Evolutionary conservation across 768 basidiomycete species (phyloP).

Genomic region (Mycena filopes): DNA sequence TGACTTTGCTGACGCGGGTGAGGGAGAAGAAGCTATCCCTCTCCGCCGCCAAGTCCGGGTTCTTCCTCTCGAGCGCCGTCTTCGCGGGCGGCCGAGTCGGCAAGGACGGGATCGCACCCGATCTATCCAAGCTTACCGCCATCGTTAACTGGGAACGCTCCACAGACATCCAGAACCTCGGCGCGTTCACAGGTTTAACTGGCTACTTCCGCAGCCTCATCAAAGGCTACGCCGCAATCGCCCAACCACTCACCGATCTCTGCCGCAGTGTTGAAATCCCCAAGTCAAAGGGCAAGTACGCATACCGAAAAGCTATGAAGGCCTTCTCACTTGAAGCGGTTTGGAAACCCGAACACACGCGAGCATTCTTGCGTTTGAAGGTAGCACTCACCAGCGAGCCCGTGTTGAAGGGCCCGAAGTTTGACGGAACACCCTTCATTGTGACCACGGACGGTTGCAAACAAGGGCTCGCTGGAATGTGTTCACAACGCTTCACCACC

Average conservation of each 20-base stretch:
- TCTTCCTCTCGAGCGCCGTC: slow-evolving; percentile 47
- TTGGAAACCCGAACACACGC: slow-evolving; percentile 33
- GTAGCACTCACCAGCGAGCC: slow-evolving; percentile 34
- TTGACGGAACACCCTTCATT: slow-evolving; percentile 41
- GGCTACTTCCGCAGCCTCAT: slow-evolving; percentile 48
- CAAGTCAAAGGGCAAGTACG: slow-evolving; percentile 29
- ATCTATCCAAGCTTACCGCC: slow-evolving; percentile 48
- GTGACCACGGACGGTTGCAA: slow-evolving; percentile 44
- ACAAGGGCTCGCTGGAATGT: slow-evolving; percentile 39
- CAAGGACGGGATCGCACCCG: slow-evolving; percentile 45
- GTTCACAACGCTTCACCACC: slow-evolving; percentile 34
- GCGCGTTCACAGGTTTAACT: slow-evolving; percentile 22
- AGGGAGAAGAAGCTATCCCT: slow-evolving; percentile 28
- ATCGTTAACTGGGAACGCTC: slow-evolving; percentile 46
- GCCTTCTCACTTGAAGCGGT: slow-evolving; percentile 15
- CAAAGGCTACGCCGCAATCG: slow-evolving; percentile 44
- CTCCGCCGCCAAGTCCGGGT: slow-evolving; percentile 28
- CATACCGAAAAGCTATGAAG: slow-evolving; percentile 41
- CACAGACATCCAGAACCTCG: slow-evolving; percentile 21
- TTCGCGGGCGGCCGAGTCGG: slow-evolving; percentile 48
- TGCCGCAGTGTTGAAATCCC: slow-evolving; percentile 35
- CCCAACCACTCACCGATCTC: slow-evolving; percentile 45
- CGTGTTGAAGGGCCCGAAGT: slow-evolving; percentile 31
- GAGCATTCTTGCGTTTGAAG: slow-evolving; percentile 41
- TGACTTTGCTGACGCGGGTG: too few relatives aligned